Percentiles rank a stretch among this genome's conserved stretches.
These are phyloP conservation scores for Ceratorhiza oryzae-sativae DNA, from an alignment of 1,284 basidiomycete species.

Conservation along the genomic window DNA sequence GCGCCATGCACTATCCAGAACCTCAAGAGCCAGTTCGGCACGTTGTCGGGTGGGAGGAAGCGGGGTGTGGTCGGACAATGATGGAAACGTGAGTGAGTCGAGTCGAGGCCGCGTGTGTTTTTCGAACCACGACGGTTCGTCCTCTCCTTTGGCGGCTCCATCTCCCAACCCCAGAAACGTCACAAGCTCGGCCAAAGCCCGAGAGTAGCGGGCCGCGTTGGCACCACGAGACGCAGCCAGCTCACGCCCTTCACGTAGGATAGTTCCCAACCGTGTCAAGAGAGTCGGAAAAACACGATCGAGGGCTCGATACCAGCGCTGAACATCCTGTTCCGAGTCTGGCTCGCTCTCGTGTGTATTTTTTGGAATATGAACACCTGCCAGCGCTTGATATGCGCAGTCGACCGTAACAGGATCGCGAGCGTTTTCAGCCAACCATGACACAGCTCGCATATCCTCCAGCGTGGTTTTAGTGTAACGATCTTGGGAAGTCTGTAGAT, in stretches of 20 bases:
- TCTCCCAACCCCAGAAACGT: neutral
- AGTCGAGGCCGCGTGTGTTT: slow-evolving; percentile 4
- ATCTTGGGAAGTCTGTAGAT: neutral
- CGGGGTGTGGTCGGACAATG: slow-evolving; percentile 1
- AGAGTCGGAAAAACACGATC: slow-evolving; percentile 14
- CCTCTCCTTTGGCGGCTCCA: neutral
- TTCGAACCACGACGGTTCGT: neutral
- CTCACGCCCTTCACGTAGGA: slow-evolving; percentile 8
- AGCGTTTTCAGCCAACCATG: slow-evolving; percentile 27
- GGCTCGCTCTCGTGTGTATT: neutral
- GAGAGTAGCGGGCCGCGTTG: slow-evolving; percentile 13
- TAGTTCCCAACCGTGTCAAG: slow-evolving; percentile 7
- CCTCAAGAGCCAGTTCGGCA: slow-evolving; percentile 12
- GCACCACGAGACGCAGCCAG: slow-evolving; percentile 23
- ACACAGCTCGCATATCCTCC: slow-evolving; percentile 28
- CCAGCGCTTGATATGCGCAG: slow-evolving; percentile 20
- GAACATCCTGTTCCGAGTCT: neutral
- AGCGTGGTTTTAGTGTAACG: neutral
- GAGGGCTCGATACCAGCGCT: neutral
- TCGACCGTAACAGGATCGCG: slow-evolving; percentile 18
- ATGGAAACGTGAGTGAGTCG: slow-evolving; percentile 15
- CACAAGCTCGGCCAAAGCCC: slow-evolving; percentile 2
- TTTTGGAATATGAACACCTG: neutral
- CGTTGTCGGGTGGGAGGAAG: neutral
- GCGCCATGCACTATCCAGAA: slow-evolving; percentile 23